Evolutionary conservation across 1,284 basidiomycete species (phyloP).

Genomic region (Leccinum pachyderme): DNA sequence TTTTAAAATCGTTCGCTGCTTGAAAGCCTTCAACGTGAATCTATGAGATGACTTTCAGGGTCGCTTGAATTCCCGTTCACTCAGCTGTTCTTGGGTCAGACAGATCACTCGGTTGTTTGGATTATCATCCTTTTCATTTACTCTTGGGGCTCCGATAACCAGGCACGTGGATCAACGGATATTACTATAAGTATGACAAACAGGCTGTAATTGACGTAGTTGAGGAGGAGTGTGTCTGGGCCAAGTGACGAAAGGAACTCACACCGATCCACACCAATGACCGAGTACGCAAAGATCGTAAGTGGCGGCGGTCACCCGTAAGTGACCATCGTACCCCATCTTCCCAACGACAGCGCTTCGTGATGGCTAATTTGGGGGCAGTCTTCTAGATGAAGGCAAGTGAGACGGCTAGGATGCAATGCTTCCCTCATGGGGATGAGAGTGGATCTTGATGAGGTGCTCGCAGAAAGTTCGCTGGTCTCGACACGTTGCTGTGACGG

Average conservation of each 20-base stretch:
- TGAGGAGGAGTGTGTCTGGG: slow-evolving; percentile 4
- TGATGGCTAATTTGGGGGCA: slow-evolving; percentile 36
- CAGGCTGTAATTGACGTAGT: slow-evolving; percentile 23
- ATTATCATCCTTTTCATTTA: background rate
- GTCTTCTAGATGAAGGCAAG: slow-evolving; percentile 40
- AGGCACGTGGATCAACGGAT: slow-evolving; percentile 24
- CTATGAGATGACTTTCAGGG: background rate
- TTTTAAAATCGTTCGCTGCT: background rate
- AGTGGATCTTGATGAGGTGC: slow-evolving; percentile 31
- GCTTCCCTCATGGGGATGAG: slow-evolving; percentile 36
- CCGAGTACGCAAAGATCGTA: slow-evolving; percentile 5
- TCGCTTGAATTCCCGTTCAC: background rate
- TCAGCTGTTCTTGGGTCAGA: background rate
- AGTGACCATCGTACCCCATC: slow-evolving; percentile 34
- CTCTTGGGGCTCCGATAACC: slow-evolving; percentile 16
- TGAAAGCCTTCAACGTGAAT: background rate
- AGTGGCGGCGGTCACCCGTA: slow-evolving; percentile 18
- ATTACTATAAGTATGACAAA: slow-evolving; percentile 20
- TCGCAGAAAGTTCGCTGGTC: slow-evolving; percentile 9
- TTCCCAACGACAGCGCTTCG: slow-evolving; percentile 38
- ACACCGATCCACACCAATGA: slow-evolving; percentile 21
- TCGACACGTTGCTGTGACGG: slow-evolving; percentile 12
- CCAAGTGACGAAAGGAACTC: slow-evolving; percentile 17
- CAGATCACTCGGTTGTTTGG: background rate
- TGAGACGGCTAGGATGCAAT: slow-evolving; percentile 36